Conservation (phyloP, 257 asterid species). For the Dorcoceras hygrometricum region DNA sequence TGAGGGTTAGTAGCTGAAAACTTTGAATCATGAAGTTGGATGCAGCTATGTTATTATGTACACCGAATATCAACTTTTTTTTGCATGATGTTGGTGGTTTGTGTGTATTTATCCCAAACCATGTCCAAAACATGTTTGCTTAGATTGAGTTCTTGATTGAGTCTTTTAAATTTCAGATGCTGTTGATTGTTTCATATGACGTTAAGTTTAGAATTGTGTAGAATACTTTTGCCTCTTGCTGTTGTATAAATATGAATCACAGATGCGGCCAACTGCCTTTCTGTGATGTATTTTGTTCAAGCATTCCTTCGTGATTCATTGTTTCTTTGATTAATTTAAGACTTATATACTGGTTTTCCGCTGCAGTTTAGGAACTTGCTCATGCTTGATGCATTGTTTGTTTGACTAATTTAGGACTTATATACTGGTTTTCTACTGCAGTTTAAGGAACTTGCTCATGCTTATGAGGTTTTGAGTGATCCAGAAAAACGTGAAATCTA, state of each 20-base stretch:
- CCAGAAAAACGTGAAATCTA: conserved; percentile 34
- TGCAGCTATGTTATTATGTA: background rate
- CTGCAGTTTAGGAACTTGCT: conserved; percentile 33
- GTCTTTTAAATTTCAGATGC: background rate
- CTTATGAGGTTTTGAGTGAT: conserved; percentile 33
- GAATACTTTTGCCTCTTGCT: too few relatives aligned
- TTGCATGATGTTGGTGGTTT: background rate
- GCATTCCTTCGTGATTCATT: background rate
- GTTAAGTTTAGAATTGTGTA: background rate
- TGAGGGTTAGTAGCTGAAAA: background rate
- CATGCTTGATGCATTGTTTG: conserved; percentile 22
- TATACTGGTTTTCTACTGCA: conserved; percentile 1
- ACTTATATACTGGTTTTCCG: background rate
- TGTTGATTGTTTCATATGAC: background rate
- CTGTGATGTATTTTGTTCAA: background rate
- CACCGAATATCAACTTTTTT: background rate
- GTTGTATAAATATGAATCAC: background rate
- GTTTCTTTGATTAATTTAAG: background rate
- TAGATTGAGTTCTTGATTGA: background rate
- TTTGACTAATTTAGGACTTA: background rate
- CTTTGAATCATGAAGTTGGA: background rate
- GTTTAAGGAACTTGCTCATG: conserved; percentile 37
- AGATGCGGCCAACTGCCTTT: background rate
- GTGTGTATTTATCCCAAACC: background rate
- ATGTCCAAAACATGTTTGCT: background rate